Conservation (phyloP, 441 rosid species). For the Corymbia calophylla region DNA sequence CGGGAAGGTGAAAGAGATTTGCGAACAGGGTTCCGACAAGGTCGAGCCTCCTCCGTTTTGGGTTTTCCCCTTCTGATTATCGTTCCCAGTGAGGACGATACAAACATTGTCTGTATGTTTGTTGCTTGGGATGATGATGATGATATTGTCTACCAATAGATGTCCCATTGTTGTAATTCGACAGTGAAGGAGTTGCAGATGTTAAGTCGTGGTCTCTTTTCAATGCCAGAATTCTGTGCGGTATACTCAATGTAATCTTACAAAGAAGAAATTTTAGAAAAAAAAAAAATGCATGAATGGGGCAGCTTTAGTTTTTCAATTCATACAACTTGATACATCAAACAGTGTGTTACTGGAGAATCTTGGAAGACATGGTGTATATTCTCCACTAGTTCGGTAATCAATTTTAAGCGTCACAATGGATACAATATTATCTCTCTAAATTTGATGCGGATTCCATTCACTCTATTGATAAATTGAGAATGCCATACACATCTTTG, state of each 20-base stretch:
- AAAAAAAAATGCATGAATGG: not conserved
- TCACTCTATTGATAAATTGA: not conserved
- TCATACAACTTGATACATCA: not conserved
- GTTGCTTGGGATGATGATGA: not conserved
- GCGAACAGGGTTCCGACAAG: not conserved
- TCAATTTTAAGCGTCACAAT: not conserved
- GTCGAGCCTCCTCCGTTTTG: conserved; percentile 25
- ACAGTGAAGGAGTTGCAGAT: not conserved
- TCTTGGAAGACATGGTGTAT: not conserved
- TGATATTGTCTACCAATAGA: not conserved
- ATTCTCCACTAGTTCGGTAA: not conserved
- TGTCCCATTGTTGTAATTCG: not conserved
- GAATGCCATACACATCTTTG: not conserved
- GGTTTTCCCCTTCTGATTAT: not conserved
- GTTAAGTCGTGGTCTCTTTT: not conserved
- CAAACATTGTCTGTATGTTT: not conserved
- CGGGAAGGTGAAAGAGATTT: conserved; percentile 1
- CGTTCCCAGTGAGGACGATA: not conserved
- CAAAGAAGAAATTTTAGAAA: not conserved
- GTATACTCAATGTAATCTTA: not conserved
- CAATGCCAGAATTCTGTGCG: not conserved
- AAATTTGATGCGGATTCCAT: not conserved
- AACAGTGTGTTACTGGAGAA: not conserved
- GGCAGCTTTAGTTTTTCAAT: not conserved
- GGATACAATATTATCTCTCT: not conserved